Evolutionary conservation across 179 eudicot genomes (phyloP), one percentile per base, ranked within the genome.

Genomic region (Beta macrorhiza): DNA sequence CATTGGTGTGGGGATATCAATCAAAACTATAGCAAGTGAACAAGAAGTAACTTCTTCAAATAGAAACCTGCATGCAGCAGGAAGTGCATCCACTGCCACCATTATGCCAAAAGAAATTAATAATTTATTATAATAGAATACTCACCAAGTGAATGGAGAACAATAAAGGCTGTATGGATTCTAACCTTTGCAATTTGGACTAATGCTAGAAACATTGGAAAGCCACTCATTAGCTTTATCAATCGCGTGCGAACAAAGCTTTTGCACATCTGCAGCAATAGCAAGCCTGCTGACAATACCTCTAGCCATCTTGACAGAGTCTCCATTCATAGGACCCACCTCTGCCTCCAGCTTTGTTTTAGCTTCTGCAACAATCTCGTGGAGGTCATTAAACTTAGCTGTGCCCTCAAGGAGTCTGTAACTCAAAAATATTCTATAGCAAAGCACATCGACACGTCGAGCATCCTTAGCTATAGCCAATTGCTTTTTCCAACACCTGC

Each of bases 401-500:
- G 94, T 93, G 82, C 94, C 96, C 52, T 89, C 79, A 72, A 95
- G 87, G 22, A 95, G 94, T 88, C 96, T 89, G 87, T 89, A 92
- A 81, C 94, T 89, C 85, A 95, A 80, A 81, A 83, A 90, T 82
- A 94, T 88, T 84, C 98, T 84, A 77, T 91, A 84, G 78, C 97
- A 92, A 52, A 92, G 97, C 67, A 89, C 85, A 78, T 94, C 93
- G 1, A 95, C 90, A 29, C 91, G 91, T 15, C 96, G 93, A 65
- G 97, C 93, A 79, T 95, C 98, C 87, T 88, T 91, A 22, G 98
- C 98, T 75, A 90, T 81, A 76, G 44, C 82, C 86, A 95, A 79
- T 83, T 95, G 98, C 88, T 91, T 91, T 88, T 90, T 95, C 96
- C 92, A 95, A 85, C 86, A 91, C 80, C 98, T 95, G 92, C 69